These are phyloP conservation scores for Xylariaceae sp. DNA, from an alignment of 2,329 filamentous ascomycete species.

Conservation along the genomic window DNA sequence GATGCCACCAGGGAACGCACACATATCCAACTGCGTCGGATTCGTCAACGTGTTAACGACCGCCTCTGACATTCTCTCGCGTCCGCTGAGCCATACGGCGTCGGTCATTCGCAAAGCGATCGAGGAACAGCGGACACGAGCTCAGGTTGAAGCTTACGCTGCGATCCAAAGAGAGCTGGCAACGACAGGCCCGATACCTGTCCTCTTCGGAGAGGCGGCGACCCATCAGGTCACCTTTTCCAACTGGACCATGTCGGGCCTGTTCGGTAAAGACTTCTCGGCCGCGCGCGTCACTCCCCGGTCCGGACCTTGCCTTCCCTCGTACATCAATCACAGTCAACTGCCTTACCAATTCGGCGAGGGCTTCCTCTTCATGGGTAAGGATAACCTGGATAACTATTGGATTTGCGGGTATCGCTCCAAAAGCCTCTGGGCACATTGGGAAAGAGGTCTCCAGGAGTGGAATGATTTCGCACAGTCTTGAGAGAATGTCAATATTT, in stretches of 20 bases:
- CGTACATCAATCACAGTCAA: conserved; percentile 1
- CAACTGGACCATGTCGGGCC: conserved; percentile 37
- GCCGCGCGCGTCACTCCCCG: conserved; percentile 22
- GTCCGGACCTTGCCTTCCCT: conserved; percentile 4
- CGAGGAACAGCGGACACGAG: conserved; percentile 31
- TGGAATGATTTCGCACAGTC: neutral
- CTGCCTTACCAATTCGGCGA: neutral
- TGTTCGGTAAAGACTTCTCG: conserved; percentile 37
- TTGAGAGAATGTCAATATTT: neutral
- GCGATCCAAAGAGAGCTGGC: conserved; percentile 24
- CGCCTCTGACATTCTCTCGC: conserved; percentile 22
- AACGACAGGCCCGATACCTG: conserved; percentile 6
- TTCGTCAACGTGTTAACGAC: conserved; percentile 24
- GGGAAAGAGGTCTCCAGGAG: neutral
- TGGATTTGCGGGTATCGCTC: conserved; percentile 20
- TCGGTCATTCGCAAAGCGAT: conserved; percentile 31
- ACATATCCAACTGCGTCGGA: neutral
- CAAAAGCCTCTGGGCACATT: neutral
- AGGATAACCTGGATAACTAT: conserved; percentile 26
- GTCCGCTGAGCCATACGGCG: conserved; percentile 28
- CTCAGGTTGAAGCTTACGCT: conserved; percentile 26
- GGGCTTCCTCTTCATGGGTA: conserved; percentile 16
- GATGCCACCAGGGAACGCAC: neutral
- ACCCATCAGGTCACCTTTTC: conserved; percentile 33
- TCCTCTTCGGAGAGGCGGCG: conserved; percentile 31